Evolutionary conservation across 305 asterid species (phyloP), one percentile per base, ranked within the genome.

Genomic region (Fraxinus xanthoxyloides): DNA sequence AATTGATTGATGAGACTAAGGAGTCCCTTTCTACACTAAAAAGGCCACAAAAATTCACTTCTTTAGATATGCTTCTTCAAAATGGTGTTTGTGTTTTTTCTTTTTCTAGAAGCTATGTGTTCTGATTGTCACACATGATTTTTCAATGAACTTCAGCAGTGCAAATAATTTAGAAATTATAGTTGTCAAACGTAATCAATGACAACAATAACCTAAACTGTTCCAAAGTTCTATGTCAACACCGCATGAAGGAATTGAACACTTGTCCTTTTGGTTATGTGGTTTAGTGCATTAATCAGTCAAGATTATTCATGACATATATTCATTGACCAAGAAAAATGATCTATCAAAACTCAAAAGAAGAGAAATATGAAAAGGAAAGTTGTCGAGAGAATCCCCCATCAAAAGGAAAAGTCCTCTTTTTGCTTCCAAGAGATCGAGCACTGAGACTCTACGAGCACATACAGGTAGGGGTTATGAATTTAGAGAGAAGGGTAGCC

Each of bases 291-390:
- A 61, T 24, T 61, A 8, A 10, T 24, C 76, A 35, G 86, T 80
- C 67, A 35, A 82, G 75, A 76, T 54, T 75, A 43, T 76, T 65
- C 5, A 70, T n/a, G 0, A 77, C 5, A 72, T 72, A 80, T 80
- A 80, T 79, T 82, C 84, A 75, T 84, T 79, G 78, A 83, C 87
- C 72, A 38, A 81, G 3, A 59, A 56, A 59, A n/a, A 32, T 32
- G 35, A 32, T 32, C 35, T 32, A 32, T 32, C 35, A 32, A 31
- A 31, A 31, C 31, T 28, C 32, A 31, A 32, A 32, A 32, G 35
- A 32, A 4, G 36, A 32, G 36, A 3, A 32, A 56, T 56, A 2
- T 56, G 65, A 7, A 56, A 56, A 19, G 7, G 5, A 75, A 17
- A 75, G 31, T 75, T 1, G 1, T 31, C 12, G 32, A 72, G 19